These are phyloP conservation scores for Penicillium longicatenatum DNA, from an alignment of 495 filamentous ascomycete species.

Conservation along the genomic window DNA sequence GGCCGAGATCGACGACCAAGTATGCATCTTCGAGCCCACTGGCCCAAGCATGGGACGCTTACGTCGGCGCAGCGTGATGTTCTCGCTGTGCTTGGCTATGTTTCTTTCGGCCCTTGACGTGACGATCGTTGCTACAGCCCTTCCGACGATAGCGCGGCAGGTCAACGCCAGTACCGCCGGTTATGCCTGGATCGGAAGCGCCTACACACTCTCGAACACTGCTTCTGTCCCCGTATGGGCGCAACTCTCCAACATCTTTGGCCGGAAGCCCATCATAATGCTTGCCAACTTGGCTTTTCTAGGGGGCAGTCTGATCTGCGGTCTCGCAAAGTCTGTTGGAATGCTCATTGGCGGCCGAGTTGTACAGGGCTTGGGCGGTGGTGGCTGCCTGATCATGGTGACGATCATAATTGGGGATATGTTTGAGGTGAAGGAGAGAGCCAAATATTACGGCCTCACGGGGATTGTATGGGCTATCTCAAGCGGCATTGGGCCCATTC, in stretches of 20 bases:
- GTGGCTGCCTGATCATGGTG: constrained; percentile 30
- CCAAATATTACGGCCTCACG: constrained; percentile 33
- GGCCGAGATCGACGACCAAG: no score
- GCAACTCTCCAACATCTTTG: constrained; percentile 59
- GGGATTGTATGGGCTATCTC: constrained; percentile 39
- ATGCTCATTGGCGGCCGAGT: constrained; percentile 33
- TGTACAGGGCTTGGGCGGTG: constrained; percentile 39
- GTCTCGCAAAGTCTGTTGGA: constrained; percentile 14
- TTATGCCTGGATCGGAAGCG: constrained; percentile 65
- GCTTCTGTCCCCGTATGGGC: constrained; percentile 52
- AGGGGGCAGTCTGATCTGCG: constrained; percentile 26
- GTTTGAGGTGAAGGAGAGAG: constrained; percentile 38
- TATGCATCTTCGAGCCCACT: no score
- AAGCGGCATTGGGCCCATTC: constrained; percentile 21
- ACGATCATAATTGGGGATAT: constrained; percentile 39
- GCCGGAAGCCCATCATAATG: constrained; percentile 52
- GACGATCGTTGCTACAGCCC: constrained; percentile 60
- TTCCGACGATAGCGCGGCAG: constrained; percentile 55
- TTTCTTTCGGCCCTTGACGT: constrained; percentile 62
- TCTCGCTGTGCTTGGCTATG: constrained; percentile 19
- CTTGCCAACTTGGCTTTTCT: constrained; percentile 34
- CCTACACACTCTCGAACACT: constrained; percentile 56
- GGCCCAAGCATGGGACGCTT: no score
- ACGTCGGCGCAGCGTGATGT: neutral
- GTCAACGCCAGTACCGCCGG: constrained; percentile 52